Base-by-base conservation (phyloP, 352 stramenopile species). In the Pythium monospermum region DNA sequence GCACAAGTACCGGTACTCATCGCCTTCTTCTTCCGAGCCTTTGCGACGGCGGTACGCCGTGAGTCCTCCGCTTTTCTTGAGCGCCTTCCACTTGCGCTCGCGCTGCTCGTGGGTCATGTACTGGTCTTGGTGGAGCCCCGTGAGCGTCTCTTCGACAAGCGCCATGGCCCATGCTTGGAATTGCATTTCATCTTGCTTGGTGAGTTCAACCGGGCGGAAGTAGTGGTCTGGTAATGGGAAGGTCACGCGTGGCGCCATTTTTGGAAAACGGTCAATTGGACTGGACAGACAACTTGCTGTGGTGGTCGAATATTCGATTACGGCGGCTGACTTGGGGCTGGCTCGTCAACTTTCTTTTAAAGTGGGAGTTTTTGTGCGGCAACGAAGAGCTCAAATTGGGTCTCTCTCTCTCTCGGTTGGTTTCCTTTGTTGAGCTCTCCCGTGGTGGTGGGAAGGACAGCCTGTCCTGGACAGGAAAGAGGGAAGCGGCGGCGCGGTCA, bases 81-180 rank as follows among this genome's bases (percentile, higher is more conserved):
- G 73, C 32, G 63, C 49, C 49, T 90, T 90, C 74, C 76, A 90
- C 57, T 81, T 76, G 44, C 64, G 66, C 51, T 87, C 74, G 21
- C 67, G 68, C 40, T 71, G 64, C 47, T 90, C 76, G 33, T 64
- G 60, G 25, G 76, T 79, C 49, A 83, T 63, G 49, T 81, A 81
- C 54, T 87, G 76, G 38, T 87, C 72, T 39, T 71, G 72, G 39
- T 85, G 76, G 43, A 85, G 85, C 13, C 73, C 66, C 44, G 85
- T 66, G 28, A 90, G 68, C n/a, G 79, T 90, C 47, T 84, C 61
- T 27, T 81, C 62, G 8, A 90, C 61, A 8, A 87, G 66, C 2
- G 73, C 71, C 32, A 80, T 58, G 4, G 76, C 77, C 79, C 79
- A 90, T 19, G 71, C 56, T 45, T 87, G 71, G 61, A 87, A 87